phyloP scores from a whole-genome alignment of 2,329 filamentous ascomycete species.

The Neonectria ditissima region DNA sequence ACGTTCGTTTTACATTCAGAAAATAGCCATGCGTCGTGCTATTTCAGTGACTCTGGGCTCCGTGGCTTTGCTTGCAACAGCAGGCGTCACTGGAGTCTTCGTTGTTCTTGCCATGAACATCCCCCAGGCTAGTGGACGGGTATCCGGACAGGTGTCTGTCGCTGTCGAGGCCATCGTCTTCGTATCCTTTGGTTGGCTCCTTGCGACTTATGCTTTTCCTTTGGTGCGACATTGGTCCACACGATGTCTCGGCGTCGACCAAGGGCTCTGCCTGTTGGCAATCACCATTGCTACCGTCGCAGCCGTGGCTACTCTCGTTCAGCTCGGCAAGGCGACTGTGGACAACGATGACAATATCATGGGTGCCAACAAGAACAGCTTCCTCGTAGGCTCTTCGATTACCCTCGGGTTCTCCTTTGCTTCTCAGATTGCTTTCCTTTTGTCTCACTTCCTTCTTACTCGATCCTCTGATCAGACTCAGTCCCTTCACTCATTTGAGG shows the following conservation, averaged over 20 bases:
- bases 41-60: slow-evolving; percentile 38
- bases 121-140: slow-evolving; percentile 38
- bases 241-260: slow-evolving; percentile 41
- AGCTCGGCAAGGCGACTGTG: slow-evolving; percentile 46
- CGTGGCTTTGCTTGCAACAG: slow-evolving; percentile 38
- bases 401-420: slow-evolving; percentile 59
- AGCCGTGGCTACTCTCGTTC: slow-evolving; percentile 58
- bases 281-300: slow-evolving; percentile 59
- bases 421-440: slow-evolving; percentile 62
- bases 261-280: slow-evolving; percentile 50
- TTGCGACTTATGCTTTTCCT: slow-evolving; percentile 48
- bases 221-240: slow-evolving; percentile 41
- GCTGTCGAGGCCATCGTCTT: slow-evolving; percentile 46
- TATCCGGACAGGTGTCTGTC: slow-evolving; percentile 44
- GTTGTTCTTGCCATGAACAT: slow-evolving; percentile 36
- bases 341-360: slow-evolving; percentile 27
- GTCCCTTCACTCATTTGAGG: slow-evolving; percentile 40
- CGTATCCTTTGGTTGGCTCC: slow-evolving; percentile 44
- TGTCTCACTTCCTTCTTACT: slow-evolving; percentile 56
- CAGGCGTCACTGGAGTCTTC: slow-evolving; percentile 36
- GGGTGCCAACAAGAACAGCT: slow-evolving; percentile 41
- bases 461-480: slow-evolving; percentile 42
- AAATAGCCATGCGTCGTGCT: slow-evolving; percentile 34
- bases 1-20: slow-evolving; percentile 18
- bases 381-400: slow-evolving; percentile 59